Evolutionary conservation across 192 early-diverging fungal species (phyloP).

Genomic region (Gryganskiella cystojenkinii): DNA sequence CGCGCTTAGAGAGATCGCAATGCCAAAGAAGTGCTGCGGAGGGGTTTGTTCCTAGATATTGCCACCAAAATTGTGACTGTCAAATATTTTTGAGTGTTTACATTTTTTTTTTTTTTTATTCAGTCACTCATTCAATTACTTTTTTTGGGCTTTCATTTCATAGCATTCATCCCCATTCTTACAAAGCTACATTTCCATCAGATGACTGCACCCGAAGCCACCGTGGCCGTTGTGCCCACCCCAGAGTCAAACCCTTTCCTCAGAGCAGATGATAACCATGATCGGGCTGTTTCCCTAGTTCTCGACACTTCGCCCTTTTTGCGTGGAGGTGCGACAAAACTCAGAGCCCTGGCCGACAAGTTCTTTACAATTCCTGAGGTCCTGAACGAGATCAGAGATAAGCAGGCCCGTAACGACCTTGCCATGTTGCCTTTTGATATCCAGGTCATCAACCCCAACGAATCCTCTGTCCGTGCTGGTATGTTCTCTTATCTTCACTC

Average conservation of each 20-base stretch:
- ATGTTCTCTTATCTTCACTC: slow-evolving; percentile 1
- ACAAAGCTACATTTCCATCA: no score
- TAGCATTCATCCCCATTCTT: no score
- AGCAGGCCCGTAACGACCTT: slow-evolving; percentile 70
- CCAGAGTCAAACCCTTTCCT: slow-evolving; percentile 32
- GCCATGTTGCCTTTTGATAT: slow-evolving; percentile 72
- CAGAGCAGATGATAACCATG: slow-evolving; percentile 38
- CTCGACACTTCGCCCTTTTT: slow-evolving; percentile 83
- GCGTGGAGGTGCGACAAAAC: slow-evolving; percentile 62
- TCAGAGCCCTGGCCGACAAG: slow-evolving; percentile 72
- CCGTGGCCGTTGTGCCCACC: not conserved
- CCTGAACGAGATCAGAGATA: slow-evolving; percentile 83
- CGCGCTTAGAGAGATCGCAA: no score
- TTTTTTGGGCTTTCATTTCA: no score
- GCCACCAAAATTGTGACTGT: no score
- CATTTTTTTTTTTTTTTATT: no score
- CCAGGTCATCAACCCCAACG: slow-evolving; percentile 66
- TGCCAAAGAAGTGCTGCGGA: no score
- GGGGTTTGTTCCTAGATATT: no score
- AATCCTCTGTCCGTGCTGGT: slow-evolving; percentile 73
- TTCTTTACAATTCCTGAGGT: slow-evolving; percentile 93
- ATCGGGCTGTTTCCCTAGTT: slow-evolving; percentile 64
- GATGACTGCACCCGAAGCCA: slow-evolving; percentile 23
- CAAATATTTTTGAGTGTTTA: no score
- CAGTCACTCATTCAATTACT: no score